Base-by-base conservation (phyloP, 352 stramenopile species). In the Globisporangium heterothallicum region DNA sequence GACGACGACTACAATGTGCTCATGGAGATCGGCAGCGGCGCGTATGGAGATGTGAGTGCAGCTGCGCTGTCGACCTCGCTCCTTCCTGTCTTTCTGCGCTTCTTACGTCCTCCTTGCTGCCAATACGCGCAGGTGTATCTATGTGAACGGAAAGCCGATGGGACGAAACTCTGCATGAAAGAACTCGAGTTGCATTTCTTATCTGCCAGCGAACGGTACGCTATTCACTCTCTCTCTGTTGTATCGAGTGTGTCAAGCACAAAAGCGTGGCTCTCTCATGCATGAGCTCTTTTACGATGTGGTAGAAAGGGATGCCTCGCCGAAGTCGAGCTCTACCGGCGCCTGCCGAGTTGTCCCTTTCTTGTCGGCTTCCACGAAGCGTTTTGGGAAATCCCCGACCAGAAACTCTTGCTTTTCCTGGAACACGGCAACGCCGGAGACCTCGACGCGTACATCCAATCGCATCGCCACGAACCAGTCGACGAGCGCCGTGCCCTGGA, bases 341-440 rank as follows among this genome's bases (percentile, higher is more conserved):
- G 65, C 0, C 51, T 94, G 1, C 63, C 84, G n/a, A 29, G 19
- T 8, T 70, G 88, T 27, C 61, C 59, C 0, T 69, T 89, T 48
- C 72, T 93, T 32, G 61, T 93, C 12, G 51, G 46, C 0, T 84
- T 81, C 38, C 53, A 71, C 25, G 78, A 88, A 42, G 72, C 61
- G 0, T 88, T 91, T 34, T 76, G 67, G 69, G 62, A 62, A 10
- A 24, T 53, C 9, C 47, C 58, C 2, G 41, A 53, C 14, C 59
- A 69, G 10, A 25, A 63, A 24, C 53, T 90, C 25, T 25, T 83
- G 18, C 42, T 94, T 2, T 51, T 88, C 25, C 72, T 94, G 2
- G 85, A 95, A 48, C 78, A 86, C 19, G 85, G 75, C 5, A 67
- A 84, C 26, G 66, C 40, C 2, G 85, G 83, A 8, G 77, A 90